Evolutionary conservation across 257 asterid species (phyloP), one percentile per base, ranked within the genome.

Genomic region (Scutellaria galericulata): DNA sequence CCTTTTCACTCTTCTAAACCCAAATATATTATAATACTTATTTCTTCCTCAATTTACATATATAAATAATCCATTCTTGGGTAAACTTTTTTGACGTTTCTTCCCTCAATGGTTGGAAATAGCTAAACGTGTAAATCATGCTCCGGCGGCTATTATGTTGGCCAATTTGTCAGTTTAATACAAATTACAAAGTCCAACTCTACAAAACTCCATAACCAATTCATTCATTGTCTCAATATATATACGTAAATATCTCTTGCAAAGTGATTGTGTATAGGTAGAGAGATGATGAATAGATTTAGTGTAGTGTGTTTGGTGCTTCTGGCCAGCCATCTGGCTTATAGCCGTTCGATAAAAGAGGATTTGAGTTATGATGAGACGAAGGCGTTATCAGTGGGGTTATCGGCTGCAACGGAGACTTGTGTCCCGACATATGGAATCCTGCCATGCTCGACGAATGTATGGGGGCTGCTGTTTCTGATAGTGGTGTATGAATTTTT

Each of bases 341-440:
- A 76, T 14, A 51, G 90, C 83, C 87, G 90, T 64, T 48, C 64
- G 75, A 78, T 85, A 5, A 69, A 14, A 12, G 81, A 76, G 40
- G 86, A 53, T 24, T 14, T 1, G 71, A 15, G 46, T 9, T 12
- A 41, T 12, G 2, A 37, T 2, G 62, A 35, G 58, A 37, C 35
- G 13, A 39, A 6, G 40, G 48, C 76, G 7, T 8, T 76, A 5
- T 63, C 79, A 50, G 68, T 77, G 1, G 78, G 68, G 10, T 66
- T 80, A 62, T 52, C 65, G 46, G 58, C 59, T 13, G 51, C 72
- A 0, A 40, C 79, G 41, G 87, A 83, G 75, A 73, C 69, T 0
- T 88, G 92, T 46, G 89, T 81, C 75, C 86, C 86, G 22, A 51
- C 65, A 0, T 88, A 84, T 48, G 95, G 95, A 6, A 62, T 88